Conservation (phyloP, 805 yeast genomes). For the Saccharomycopsis amapae region DNA sequence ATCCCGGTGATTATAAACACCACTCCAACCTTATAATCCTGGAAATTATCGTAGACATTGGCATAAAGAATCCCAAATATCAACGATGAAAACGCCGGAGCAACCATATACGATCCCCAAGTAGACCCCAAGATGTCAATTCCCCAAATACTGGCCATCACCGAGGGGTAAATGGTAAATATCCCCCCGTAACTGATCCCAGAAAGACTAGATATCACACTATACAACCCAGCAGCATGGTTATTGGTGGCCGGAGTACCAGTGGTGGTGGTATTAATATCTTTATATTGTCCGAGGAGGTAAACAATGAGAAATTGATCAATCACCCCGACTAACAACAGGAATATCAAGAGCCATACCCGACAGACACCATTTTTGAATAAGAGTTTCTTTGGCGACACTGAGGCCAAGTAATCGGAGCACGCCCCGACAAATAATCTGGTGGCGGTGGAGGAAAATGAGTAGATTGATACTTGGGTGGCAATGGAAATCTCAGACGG, state of each 20-base stretch:
- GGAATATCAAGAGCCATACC: conserved; percentile 28
- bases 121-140: conserved; percentile 82
- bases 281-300: too few relatives aligned
- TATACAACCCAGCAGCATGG: conserved; percentile 22
- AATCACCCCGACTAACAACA: conserved; percentile 31
- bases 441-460: conserved; percentile 61
- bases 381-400: conserved; percentile 14
- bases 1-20: conserved; percentile 12
- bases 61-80: conserved; percentile 68
- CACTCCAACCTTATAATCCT: conserved; percentile 22
- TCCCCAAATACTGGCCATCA: conserved; percentile 82
- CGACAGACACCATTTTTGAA: conserved; percentile 25
- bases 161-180: conserved; percentile 81
- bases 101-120: conserved; percentile 85
- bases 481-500: conserved; percentile 27
- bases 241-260: conserved; percentile 18
- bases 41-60: conserved; percentile 42
- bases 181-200: conserved; percentile 78
- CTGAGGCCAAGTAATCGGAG: conserved; percentile 49
- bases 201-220: conserved; percentile 35
- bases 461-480: conserved; percentile 52
- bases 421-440: conserved; percentile 60
- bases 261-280: too few relatives aligned
- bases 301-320: conserved; percentile 28
- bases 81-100: conserved; percentile 79